Base-by-base conservation (phyloP, 177 flowering plant species). In the Vitis hybrid region DNA sequence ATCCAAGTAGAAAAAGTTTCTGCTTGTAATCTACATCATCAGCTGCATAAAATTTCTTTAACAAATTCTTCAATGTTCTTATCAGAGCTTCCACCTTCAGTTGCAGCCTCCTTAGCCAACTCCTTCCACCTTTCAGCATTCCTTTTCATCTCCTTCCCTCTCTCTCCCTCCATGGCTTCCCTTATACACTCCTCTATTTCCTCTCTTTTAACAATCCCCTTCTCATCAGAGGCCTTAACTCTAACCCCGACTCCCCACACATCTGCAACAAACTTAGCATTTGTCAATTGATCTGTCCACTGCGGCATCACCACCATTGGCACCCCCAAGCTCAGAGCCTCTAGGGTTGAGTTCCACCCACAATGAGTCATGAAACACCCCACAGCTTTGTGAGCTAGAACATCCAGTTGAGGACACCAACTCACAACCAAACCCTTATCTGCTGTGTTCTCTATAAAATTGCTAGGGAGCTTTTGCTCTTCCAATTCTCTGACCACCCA, bases 341-440 rank as follows among this genome's bases (percentile, higher is more conserved):
- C 96, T 8, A 84, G 59, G 0, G 84, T 84, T 10, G 96, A 90
- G 75, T 89, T 90, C 90, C 91, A 88, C 3, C 93, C 93, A 18
- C 84, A 77, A 56, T 86, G 89, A 1, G 86, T 77, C 49, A 86
- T 1, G 73, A 86, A 84, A 62, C 89, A 86, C 0, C 88, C 90
- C 1, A 79, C 67, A 0, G 88, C 72, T 51, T 62, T 16, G 51
- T 85, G 80, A 0, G 77, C 75, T 39, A 86, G 66, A 4, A 86
- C 86, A 12, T 78, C 77, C 10, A 88, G 68, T 51, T 91, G 94
- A 6, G 80, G 74, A 67, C 97, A 76, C 97, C 97, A 91, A 1
- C 56, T 52, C 39, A 88, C 88, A 18, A 91, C 64, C 58, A 91
- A 16, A 0, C 94, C 88, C 64, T 73, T 79, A 6, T 69, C 78